A percentile compares a stretch with the other conserved stretches of the same genome.
Evolutionary conservation across 208 protist species (phyloP).

Genomic region (Crithidia thermophila): DNA sequence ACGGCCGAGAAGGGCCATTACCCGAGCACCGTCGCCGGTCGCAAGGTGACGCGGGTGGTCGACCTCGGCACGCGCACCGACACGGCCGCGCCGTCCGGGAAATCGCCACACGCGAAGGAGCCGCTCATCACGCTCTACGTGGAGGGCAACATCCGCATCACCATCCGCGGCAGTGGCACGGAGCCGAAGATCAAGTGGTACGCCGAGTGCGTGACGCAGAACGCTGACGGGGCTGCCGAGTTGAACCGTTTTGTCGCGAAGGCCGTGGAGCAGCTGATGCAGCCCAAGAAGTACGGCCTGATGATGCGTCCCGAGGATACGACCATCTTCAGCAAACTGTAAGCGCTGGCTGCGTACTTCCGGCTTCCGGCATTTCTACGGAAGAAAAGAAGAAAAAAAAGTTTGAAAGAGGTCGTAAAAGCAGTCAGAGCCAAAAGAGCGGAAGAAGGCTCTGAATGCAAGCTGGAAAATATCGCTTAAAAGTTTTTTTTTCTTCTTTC

Average conservation of each 20-base stretch:
- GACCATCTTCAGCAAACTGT: conserved; percentile 21
- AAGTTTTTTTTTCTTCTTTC: no score
- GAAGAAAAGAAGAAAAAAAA: not conserved
- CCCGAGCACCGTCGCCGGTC: conserved; percentile 57
- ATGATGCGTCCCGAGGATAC: conserved; percentile 37
- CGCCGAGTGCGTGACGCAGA: conserved; percentile 54
- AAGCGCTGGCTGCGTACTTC: not conserved
- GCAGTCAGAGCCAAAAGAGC: no score
- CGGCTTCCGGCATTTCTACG: not conserved
- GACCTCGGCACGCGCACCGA: conserved; percentile 93
- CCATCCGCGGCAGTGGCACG: conserved; percentile 96
- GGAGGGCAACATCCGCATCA: conserved; percentile 90
- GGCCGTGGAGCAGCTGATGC: conserved; percentile 67
- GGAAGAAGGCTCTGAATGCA: no score
- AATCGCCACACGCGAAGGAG: conserved; percentile 67
- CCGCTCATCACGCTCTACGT: conserved; percentile 98
- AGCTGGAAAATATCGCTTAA: no score
- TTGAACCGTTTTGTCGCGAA: conserved; percentile 48
- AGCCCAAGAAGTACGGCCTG: conserved; percentile 63
- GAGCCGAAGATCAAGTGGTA: conserved; percentile 99
- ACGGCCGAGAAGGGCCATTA: conserved; percentile 45
- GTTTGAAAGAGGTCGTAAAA: no score
- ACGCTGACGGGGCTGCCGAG: conserved; percentile 21
- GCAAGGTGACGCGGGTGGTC: conserved; percentile 70
- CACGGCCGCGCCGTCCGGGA: conserved; percentile 29